These are phyloP conservation scores for Colletotrichum limetticola DNA, from an alignment of 2,329 filamentous ascomycete genomes.

Conservation along the genomic window DNA sequence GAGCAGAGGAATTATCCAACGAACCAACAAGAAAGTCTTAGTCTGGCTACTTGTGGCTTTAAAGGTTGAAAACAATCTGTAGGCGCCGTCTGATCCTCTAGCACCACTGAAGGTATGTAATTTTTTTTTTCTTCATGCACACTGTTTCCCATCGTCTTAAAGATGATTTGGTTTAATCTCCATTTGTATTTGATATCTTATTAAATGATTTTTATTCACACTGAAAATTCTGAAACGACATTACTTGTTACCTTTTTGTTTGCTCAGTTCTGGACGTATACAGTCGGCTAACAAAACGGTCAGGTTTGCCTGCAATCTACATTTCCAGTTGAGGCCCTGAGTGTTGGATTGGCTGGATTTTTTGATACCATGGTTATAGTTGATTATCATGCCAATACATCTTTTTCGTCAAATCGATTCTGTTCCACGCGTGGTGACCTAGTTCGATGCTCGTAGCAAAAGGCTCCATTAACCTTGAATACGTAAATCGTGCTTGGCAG, in stretches of 20 bases:
- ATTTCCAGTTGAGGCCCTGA: not conserved
- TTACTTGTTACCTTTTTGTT: not conserved
- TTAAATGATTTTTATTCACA: conserved; percentile 31
- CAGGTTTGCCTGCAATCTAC: not conserved
- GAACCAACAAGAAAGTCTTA: not conserved
- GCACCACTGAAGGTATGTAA: conserved; percentile 1
- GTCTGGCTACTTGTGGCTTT: not conserved
- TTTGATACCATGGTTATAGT: not conserved
- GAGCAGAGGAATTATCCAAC: not conserved
- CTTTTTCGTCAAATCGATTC: not conserved
- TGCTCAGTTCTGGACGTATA: too few species aligned
- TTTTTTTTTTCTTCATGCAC: too few species aligned
- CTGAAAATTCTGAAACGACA: conserved; percentile 32
- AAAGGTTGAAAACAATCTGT: not conserved
- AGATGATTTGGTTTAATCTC: conserved; percentile 24
- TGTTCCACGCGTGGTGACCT: not conserved
- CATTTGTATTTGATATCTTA: conserved; percentile 28
- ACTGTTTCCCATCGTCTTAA: not conserved
- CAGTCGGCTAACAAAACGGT: not conserved
- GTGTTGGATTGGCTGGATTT: not conserved
- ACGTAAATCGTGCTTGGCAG: not conserved
- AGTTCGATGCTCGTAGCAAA: not conserved
- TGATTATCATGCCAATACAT: not conserved
- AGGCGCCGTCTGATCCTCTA: not conserved
- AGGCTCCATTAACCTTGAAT: not conserved